Conservation (phyloP, 139 green algal species). For the Chlamydomonas sp. region DNA sequence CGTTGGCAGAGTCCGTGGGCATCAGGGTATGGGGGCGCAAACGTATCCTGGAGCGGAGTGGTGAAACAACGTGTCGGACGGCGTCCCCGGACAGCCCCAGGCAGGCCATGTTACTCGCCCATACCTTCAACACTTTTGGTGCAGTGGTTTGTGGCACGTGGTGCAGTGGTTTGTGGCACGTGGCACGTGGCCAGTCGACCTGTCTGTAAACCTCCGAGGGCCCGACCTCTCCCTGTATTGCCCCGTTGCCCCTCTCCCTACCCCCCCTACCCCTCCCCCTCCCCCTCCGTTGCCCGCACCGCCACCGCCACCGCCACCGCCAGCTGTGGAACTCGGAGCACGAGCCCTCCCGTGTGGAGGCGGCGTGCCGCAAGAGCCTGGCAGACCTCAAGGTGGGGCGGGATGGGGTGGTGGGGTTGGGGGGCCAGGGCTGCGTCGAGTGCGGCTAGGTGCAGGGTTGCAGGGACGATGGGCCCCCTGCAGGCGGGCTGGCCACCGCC, state of each 20-base stretch:
- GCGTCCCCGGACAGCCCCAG: no score
- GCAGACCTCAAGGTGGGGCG: conserved; percentile 68
- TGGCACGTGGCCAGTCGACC: neutral
- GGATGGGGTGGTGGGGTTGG: neutral
- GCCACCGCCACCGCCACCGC: no score
- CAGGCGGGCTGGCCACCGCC: no score
- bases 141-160: neutral
- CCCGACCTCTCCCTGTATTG: neutral
- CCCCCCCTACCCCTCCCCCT: neutral
- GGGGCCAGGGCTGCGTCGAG: neutral
- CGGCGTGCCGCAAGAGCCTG: conserved; percentile 63
- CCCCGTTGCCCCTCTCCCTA: neutral
- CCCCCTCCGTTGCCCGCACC: no score
- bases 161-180: neutral
- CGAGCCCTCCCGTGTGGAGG: conserved; percentile 40
- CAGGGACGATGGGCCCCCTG: no score
- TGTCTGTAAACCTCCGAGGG: neutral
- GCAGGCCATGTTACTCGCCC: no score
- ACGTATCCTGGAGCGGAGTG: no score
- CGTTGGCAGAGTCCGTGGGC: no score
- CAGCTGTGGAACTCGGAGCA: conserved; percentile 65
- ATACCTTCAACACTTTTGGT: no score
- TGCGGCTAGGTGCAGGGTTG: neutral
- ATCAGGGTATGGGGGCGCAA: no score
- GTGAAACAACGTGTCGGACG: no score